Evolutionary conservation across 2,329 filamentous ascomycete species (phyloP), one percentile per base, ranked within the genome.

Genomic region (Dothidotthia symphoricarpi): DNA sequence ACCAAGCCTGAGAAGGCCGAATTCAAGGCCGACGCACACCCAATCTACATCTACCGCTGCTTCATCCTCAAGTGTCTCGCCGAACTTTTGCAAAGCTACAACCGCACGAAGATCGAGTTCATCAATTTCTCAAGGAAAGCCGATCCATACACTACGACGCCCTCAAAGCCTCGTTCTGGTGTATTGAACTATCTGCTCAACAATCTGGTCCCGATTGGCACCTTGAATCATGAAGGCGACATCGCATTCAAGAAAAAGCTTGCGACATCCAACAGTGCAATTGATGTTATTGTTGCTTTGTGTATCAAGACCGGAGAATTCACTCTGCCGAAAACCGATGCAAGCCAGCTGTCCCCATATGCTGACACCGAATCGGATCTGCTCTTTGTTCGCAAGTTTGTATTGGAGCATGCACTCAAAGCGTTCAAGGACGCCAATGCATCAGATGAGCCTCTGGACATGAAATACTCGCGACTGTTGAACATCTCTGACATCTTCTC

Each of bases 71-170:
- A 93, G 61, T 95, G 90, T 58, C 73, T 99, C 26, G 84, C 88
- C 0, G 93, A 99, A 67, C 78, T 98, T 11, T 75, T 98, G 11
- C 83, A 86, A 40, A 94, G 86, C 58, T 98, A 97, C 70, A 95
- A 89, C 53, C 83, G 89, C 36, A 88, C 89, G 7, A 99, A 99
- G 75, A 81, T 98, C 28, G 94, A 98, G 63, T 97, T 99, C 63
- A 96, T 99, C 73, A 97, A 96, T 66, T 98, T 96, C 71, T 97
- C 94, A 51, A 84, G 91, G 44, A 95, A 90, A 60, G 85, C 88
- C 6, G 88, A 91, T 31, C 78, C 88, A 29, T 84, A 88, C 53
- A 84, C 84, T 9, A 83, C 82, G 36, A 97, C 93, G 1, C 93
- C 93, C 4, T 90, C 94, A 12, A 97, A 97, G 67, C 93, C 93